A percentile compares a stretch with the other conserved stretches of the same genome.
Evolutionary conservation across 805 yeast species (phyloP).

Genomic region (Lipomyces spencermartinsiae): DNA sequence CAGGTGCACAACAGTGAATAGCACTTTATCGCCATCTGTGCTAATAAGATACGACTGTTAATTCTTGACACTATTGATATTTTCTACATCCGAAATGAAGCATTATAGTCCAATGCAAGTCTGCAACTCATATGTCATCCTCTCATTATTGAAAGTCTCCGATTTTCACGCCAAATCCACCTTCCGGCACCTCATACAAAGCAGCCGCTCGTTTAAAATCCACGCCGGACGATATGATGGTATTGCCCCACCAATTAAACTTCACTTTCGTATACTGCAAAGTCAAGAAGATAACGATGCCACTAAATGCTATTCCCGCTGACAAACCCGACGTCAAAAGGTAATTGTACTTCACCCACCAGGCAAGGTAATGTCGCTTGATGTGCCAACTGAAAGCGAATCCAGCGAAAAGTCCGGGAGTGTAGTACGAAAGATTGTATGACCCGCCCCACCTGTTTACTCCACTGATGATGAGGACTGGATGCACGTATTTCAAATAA

Average conservation of each 20-base stretch:
- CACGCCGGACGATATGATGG: constrained; percentile 28
- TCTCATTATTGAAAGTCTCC: constrained; percentile 21
- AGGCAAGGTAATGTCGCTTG: constrained; percentile 60
- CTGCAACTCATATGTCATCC: background rate
- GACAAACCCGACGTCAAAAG: constrained; percentile 61
- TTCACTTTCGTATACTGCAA: constrained; percentile 47
- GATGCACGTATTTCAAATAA: constrained; percentile 22
- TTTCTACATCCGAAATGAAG: too few relatives aligned
- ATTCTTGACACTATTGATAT: too few relatives aligned
- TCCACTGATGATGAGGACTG: constrained; percentile 29
- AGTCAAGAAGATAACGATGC: constrained; percentile 60
- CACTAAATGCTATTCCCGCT: constrained; percentile 44
- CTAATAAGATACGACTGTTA: too few relatives aligned
- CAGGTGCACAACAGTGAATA: too few relatives aligned
- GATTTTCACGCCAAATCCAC: constrained; percentile 38
- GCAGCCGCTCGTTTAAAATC: constrained; percentile 15
- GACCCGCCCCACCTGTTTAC: constrained; percentile 24
- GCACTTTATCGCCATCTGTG: too few relatives aligned
- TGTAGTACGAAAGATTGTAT: constrained; percentile 31
- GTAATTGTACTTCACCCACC: constrained; percentile 82
- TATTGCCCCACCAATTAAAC: constrained; percentile 65
- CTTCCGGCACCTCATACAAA: constrained; percentile 43
- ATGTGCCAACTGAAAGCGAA: constrained; percentile 63
- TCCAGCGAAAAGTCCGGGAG: constrained; percentile 47
- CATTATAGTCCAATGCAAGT: too few relatives aligned